Conservation (phyloP, 495 filamentous ascomycete genomes). For the Clavariopsis aquatica region DNA sequence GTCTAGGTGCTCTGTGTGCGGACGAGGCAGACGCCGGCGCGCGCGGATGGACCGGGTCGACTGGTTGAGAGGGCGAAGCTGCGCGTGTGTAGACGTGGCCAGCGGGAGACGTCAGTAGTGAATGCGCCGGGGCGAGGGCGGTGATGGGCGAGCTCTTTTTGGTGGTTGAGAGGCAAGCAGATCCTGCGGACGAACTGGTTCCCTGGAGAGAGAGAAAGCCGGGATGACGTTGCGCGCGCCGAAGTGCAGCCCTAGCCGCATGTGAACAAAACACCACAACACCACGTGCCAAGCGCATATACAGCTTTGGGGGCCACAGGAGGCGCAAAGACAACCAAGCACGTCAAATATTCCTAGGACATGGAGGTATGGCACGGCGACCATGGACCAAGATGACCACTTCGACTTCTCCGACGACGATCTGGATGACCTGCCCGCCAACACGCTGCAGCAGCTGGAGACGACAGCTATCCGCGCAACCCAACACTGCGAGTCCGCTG, state of each 20-base stretch:
- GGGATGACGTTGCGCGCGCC: constrained; percentile 1
- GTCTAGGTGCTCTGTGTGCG: not conserved
- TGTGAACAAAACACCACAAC: constrained; percentile 1
- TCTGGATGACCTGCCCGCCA: constrained; percentile 43
- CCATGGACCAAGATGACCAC: constrained; percentile 58
- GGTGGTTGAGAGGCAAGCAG: constrained; percentile 2
- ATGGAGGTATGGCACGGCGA: constrained; percentile 53
- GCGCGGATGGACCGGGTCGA: constrained; percentile 8
- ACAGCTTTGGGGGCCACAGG: not conserved
- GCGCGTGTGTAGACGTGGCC: not conserved
- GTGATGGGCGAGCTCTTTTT: not conserved
- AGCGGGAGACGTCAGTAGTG: not conserved
- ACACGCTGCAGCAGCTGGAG: constrained; percentile 45
- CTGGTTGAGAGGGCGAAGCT: not conserved
- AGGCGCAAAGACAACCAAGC: not conserved
- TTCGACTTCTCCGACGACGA: constrained; percentile 62
- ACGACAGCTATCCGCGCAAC: constrained; percentile 41
- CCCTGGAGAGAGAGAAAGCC: not conserved
- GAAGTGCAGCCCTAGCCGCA: not conserved
- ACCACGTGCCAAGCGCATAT: not conserved
- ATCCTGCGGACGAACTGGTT: not conserved
- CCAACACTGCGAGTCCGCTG: constrained; percentile 35
- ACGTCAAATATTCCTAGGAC: not conserved
- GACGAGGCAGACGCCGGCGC: not conserved
- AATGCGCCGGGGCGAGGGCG: not conserved